phyloP scores from a whole-genome alignment of 192 early-diverging fungal species.

The Paraglomus brasilianum region DNA sequence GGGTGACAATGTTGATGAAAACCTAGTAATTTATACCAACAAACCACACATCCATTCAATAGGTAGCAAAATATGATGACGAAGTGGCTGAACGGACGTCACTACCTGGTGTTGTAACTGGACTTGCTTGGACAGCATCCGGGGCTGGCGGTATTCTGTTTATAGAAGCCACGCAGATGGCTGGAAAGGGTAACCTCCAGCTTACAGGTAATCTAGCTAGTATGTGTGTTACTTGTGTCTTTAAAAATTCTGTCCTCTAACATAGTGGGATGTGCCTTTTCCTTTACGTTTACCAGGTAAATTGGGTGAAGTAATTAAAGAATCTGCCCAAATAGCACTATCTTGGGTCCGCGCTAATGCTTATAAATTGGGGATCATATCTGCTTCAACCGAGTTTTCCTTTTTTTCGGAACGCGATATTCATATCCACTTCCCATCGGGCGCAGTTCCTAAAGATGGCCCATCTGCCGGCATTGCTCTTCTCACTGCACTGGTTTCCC shows the following conservation, averaged over 20 bases:
- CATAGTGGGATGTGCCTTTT: not conserved
- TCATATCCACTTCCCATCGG: constrained; percentile 88
- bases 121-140: constrained; percentile 74
- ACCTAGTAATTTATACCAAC: not conserved
- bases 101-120: constrained; percentile 77
- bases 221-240: not conserved
- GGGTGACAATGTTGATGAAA: not conserved
- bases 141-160: constrained; percentile 76
- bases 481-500: constrained; percentile 74
- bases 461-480: constrained; percentile 72
- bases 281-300: constrained; percentile 46
- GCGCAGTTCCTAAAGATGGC: constrained; percentile 81
- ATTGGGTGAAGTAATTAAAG: constrained; percentile 84
- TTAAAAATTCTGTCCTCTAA: not conserved
- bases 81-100: constrained; percentile 66
- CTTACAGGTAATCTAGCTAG: constrained; percentile 55
- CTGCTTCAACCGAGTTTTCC: constrained; percentile 35
- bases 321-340: constrained; percentile 75
- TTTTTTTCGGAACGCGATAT: constrained; percentile 65
- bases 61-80: constrained; percentile 61
- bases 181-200: constrained; percentile 66
- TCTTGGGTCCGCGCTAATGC: constrained; percentile 77
- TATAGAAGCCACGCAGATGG: constrained; percentile 76
- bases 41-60: not conserved
- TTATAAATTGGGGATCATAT: constrained; percentile 52